Conservation (phyloP, 352 stramenopile genomes). For the Aphanomyces astaci region DNA sequence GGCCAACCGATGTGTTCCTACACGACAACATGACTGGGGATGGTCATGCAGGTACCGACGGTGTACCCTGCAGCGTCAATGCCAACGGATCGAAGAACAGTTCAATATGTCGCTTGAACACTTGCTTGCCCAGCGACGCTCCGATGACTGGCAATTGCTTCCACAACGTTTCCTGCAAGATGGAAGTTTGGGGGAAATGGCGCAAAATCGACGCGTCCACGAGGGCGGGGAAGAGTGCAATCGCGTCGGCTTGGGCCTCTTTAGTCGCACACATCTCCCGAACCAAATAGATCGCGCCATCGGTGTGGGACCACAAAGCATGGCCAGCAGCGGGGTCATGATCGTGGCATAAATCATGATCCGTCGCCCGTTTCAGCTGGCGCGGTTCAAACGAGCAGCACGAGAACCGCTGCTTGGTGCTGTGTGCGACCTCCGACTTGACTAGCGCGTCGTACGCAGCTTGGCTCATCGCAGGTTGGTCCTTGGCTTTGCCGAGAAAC, state of each 20-base stretch:
- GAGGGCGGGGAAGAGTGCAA: conserved; percentile 45
- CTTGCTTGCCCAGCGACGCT: conserved; percentile 62
- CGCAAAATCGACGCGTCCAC: conserved; percentile 68
- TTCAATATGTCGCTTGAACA: conserved; percentile 79
- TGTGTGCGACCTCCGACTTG: conserved; percentile 87
- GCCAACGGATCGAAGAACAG: conserved; percentile 77
- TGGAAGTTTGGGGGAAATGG: conserved; percentile 62
- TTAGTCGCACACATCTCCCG: conserved; percentile 81
- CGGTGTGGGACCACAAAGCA: conserved; percentile 91
- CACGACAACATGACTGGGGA: neutral
- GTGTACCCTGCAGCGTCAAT: conserved; percentile 55
- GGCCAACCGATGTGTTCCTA: conserved; percentile 47
- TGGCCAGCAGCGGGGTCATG: conserved; percentile 71
- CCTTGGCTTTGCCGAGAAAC: conserved; percentile 79
- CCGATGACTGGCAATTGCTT: conserved; percentile 74
- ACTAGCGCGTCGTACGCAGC: conserved; percentile 89
- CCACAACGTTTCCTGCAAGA: conserved; percentile 78
- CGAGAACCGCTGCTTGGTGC: conserved; percentile 90
- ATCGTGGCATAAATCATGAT: conserved; percentile 56
- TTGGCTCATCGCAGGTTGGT: conserved; percentile 87
- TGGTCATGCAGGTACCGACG: neutral
- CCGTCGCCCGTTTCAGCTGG: conserved; percentile 80
- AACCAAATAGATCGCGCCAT: conserved; percentile 94
- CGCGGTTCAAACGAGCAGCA: conserved; percentile 94
- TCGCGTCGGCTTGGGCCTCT: conserved; percentile 33